These are phyloP conservation scores for Primulina tabacum DNA, from an alignment of 257 asterid genomes.

Conservation along the genomic window DNA sequence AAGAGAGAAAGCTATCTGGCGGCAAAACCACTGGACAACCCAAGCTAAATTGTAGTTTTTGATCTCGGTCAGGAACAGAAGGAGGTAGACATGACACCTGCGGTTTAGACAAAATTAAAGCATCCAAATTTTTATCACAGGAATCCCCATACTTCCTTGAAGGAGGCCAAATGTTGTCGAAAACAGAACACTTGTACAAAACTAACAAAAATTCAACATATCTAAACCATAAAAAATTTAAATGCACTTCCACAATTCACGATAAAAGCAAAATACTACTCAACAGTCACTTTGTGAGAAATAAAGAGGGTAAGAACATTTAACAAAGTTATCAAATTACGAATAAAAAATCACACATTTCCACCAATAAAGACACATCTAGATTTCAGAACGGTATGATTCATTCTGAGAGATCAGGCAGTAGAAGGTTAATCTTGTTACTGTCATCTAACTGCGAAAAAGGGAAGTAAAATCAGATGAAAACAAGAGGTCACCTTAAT, in stretches of 20 bases:
- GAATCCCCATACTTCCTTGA: constrained; percentile 6
- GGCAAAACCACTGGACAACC: constrained; percentile 85
- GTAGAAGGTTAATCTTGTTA: background rate
- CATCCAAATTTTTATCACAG: constrained; percentile 4
- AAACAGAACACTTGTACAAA: background rate
- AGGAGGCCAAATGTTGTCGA: constrained; percentile 5
- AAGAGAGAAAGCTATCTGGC: constrained; percentile 89
- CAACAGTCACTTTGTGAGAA: background rate
- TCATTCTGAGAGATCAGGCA: background rate
- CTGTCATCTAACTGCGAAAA: background rate
- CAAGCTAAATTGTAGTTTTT: constrained; percentile 73
- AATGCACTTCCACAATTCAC: background rate
- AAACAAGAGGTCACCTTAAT: background rate
- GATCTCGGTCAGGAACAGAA: constrained; percentile 61
- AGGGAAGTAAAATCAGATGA: background rate
- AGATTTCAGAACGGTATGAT: background rate
- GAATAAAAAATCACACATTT: background rate
- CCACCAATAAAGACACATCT: background rate
- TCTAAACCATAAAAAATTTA: background rate
- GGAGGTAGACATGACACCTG: constrained; percentile 80
- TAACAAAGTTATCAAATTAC: background rate
- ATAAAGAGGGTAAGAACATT: background rate
- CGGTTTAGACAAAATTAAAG: constrained; percentile 22
- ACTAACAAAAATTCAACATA: background rate
- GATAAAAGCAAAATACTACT: background rate